Percentiles rank a stretch among this genome's conserved stretches.
Conservation (phyloP, 106 monocot species). For the Posidonia australis region DNA sequence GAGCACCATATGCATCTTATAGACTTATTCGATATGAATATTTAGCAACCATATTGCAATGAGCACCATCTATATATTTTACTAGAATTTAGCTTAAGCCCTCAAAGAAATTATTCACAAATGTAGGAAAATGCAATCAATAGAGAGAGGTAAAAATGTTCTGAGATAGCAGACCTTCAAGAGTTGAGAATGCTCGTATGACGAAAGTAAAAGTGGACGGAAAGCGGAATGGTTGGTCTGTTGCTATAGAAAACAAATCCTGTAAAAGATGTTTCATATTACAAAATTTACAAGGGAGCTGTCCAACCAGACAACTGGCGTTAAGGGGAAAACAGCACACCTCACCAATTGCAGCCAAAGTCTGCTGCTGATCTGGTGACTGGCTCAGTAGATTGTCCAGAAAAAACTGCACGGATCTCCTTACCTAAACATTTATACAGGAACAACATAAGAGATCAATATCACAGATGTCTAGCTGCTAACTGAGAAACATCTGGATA, state of each 20-base stretch:
- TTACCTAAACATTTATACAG: conserved; percentile 40
- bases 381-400: conserved; percentile 79
- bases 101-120: neutral
- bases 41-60: no score
- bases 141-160: neutral
- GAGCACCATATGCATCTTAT: no score
- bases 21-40: no score
- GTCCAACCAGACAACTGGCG: no score
- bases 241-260: conserved; percentile 97
- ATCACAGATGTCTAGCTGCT: neutral
- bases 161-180: conserved; percentile 56
- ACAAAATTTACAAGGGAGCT: neutral
- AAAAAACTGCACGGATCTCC: conserved; percentile 82
- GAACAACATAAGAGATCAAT: neutral
- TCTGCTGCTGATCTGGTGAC: conserved; percentile 77
- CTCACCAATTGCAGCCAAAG: conserved; percentile 94
- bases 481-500: neutral
- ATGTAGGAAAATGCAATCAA: neutral
- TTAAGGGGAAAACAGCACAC: conserved; percentile 15
- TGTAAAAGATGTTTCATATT: conserved; percentile 24
- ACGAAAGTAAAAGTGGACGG: conserved; percentile 93
- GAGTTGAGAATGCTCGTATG: conserved; percentile 82
- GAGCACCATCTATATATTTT: no score
- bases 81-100: neutral
- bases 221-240: conserved; percentile 84